A percentile compares a stretch with the other conserved stretches of the same genome.
Conservation (phyloP, 352 stramenopile species). For the Lagenidium sp. region DNA sequence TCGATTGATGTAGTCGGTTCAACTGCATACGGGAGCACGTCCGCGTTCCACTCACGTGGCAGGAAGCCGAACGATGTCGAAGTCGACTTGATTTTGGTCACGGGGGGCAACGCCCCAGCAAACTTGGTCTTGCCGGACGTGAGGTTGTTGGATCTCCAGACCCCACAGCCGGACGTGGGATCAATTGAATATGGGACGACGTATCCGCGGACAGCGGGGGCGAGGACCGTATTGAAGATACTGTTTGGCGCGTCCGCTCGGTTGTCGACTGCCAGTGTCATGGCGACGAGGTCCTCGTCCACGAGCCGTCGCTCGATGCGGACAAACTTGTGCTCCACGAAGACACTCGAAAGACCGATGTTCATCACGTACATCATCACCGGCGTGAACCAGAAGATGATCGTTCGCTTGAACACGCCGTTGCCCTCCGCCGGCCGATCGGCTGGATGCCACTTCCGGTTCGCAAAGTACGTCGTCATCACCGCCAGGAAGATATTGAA, state of each 20-base stretch:
- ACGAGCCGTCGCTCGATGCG: slow-evolving; percentile 23
- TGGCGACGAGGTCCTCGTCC: slow-evolving; percentile 16
- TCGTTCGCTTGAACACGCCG: slow-evolving; percentile 16
- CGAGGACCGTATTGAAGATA: not conserved
- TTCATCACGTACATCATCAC: slow-evolving; percentile 31
- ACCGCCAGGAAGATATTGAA: slow-evolving; percentile 28
- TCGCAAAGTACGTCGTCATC: slow-evolving; percentile 26
- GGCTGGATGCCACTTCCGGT: slow-evolving; percentile 20
- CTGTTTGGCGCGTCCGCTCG: too few relatives aligned
- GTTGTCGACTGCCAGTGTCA: slow-evolving; percentile 5
- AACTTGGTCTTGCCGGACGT: slow-evolving; percentile 20
- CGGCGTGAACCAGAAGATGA: slow-evolving; percentile 22
- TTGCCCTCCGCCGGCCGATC: slow-evolving; percentile 11
- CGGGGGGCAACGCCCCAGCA: too few relatives aligned
- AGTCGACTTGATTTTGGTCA: slow-evolving; percentile 24
- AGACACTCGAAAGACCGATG: slow-evolving; percentile 25
- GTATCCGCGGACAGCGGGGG: not conserved
- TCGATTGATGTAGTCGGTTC: too few relatives aligned
- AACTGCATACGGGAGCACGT: too few relatives aligned
- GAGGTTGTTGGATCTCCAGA: slow-evolving; percentile 14
- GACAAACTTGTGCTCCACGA: slow-evolving; percentile 23
- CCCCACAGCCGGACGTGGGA: not conserved
- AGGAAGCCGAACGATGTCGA: slow-evolving; percentile 28
- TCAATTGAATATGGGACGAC: not conserved
- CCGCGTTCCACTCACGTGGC: too few relatives aligned